Evolutionary conservation across 2,329 filamentous ascomycete species (phyloP).

Genomic region (Botryotinia calthae): DNA sequence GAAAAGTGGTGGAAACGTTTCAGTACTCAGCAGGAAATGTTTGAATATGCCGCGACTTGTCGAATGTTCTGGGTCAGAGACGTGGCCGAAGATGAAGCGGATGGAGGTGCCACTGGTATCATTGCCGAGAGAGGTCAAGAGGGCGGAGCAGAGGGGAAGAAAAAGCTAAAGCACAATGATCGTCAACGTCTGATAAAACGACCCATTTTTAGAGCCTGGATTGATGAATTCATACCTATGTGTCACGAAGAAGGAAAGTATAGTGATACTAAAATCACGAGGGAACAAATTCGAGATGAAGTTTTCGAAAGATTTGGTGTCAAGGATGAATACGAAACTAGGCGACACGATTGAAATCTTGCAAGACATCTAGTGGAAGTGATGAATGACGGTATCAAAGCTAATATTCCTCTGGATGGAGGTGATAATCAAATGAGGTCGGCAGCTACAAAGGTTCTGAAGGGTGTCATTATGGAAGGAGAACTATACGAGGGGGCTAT

Average conservation of each 20-base stretch:
- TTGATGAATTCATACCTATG: conserved; percentile 60
- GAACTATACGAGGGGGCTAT: conserved; percentile 43
- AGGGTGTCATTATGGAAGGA: conserved; percentile 49
- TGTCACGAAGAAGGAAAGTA: conserved; percentile 46
- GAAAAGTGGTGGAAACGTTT: conserved; percentile 57
- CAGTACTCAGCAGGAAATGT: conserved; percentile 52
- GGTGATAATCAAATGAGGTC: conserved; percentile 20
- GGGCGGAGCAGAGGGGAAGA: conserved; percentile 38
- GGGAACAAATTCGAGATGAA: conserved; percentile 50
- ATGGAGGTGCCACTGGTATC: conserved; percentile 20
- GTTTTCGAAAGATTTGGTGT: conserved; percentile 54
- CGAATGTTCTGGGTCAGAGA: conserved; percentile 54
- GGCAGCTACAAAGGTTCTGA: conserved; percentile 44
- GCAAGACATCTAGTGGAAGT: conserved; percentile 46
- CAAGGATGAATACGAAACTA: conserved; percentile 45
- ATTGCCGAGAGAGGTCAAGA: conserved; percentile 27
- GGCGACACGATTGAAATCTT: conserved; percentile 44
- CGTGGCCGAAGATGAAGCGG: conserved; percentile 35
- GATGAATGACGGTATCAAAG: conserved; percentile 48
- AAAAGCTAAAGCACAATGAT: conserved; percentile 53
- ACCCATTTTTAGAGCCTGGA: conserved; percentile 57
- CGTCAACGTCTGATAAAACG: conserved; percentile 54
- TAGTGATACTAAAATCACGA: conserved; percentile 31
- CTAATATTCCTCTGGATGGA: conserved; percentile 35
- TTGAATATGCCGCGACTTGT: conserved; percentile 57